Evolutionary conservation across 495 filamentous ascomycete genomes (phyloP).

Genomic region (Neurospora terricola): DNA sequence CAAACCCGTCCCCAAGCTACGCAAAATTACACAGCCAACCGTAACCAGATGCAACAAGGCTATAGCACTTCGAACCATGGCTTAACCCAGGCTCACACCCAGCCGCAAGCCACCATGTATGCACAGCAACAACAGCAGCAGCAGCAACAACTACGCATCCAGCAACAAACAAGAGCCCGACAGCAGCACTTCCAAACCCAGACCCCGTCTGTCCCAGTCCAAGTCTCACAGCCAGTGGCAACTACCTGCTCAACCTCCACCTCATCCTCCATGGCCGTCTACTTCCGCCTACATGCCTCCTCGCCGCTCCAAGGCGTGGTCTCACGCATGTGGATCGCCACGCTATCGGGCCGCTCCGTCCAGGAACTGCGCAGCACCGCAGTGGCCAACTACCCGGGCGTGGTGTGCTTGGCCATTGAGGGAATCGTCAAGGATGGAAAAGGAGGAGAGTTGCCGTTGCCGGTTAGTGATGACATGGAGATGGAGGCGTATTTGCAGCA

Average conservation of each 20-base stretch:
- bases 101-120: neutral
- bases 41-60: neutral
- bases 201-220: neutral
- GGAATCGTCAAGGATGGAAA: slow-evolving; percentile 48
- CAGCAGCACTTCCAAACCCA: neutral
- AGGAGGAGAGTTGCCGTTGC: neutral
- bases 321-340: slow-evolving; percentile 51
- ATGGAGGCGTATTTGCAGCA: slow-evolving; percentile 25
- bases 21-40: neutral
- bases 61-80: neutral
- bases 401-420: slow-evolving; percentile 48
- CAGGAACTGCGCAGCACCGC: slow-evolving; percentile 46
- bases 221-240: neutral
- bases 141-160: neutral
- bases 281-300: slow-evolving; percentile 51
- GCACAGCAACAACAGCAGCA: slow-evolving; percentile 4
- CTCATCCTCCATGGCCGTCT: slow-evolving; percentile 40
- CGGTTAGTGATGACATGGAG: neutral
- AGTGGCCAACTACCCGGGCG: slow-evolving; percentile 44
- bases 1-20: neutral
- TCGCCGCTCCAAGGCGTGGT: slow-evolving; percentile 36
- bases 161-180: neutral
- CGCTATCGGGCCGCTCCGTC: slow-evolving; percentile 44
- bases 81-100: neutral
- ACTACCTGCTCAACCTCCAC: neutral